Conservation (phyloP, 768 basidiomycete genomes). For the Leccinum pellstonianum region DNA sequence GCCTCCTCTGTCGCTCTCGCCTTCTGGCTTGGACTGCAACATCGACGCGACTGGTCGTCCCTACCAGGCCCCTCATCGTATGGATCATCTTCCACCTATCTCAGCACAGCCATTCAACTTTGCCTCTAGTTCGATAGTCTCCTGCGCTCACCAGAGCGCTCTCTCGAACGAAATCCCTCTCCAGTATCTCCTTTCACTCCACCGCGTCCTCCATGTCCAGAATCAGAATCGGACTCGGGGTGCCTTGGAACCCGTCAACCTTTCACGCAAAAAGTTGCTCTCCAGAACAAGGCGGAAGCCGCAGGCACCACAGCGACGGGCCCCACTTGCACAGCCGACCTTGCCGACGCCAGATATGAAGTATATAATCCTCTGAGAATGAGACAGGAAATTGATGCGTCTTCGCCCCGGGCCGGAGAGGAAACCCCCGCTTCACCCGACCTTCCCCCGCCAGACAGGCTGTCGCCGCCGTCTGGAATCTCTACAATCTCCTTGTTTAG, state of each 20-base stretch:
- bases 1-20: too few relatives aligned
- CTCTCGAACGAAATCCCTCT: conserved; percentile 48
- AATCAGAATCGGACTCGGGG: conserved; percentile 45
- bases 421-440: conserved; percentile 17
- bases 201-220: conserved; percentile 48
- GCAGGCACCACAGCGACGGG: background rate
- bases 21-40: too few relatives aligned
- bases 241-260: conserved; percentile 43
- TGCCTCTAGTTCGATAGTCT: background rate
- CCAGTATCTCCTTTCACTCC: conserved; percentile 49
- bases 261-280: conserved; percentile 53
- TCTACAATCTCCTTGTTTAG: conserved; percentile 18
- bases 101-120: too few relatives aligned
- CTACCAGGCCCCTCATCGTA: conserved; percentile 9
- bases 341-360: conserved; percentile 12
- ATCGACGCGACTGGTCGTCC: too few relatives aligned
- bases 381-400: conserved; percentile 33
- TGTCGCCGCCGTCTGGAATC: background rate
- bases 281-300: conserved; percentile 39
- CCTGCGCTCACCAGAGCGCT: conserved; percentile 16
- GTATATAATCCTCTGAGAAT: too few relatives aligned
- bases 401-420: conserved; percentile 12
- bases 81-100: too few relatives aligned
- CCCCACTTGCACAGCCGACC: conserved; percentile 6
- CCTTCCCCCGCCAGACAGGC: background rate